Evolutionary conservation across 805 yeast genomes (phyloP), one percentile per base, ranked within the genome.

Genomic region (Spencermartinsiella europaea): DNA sequence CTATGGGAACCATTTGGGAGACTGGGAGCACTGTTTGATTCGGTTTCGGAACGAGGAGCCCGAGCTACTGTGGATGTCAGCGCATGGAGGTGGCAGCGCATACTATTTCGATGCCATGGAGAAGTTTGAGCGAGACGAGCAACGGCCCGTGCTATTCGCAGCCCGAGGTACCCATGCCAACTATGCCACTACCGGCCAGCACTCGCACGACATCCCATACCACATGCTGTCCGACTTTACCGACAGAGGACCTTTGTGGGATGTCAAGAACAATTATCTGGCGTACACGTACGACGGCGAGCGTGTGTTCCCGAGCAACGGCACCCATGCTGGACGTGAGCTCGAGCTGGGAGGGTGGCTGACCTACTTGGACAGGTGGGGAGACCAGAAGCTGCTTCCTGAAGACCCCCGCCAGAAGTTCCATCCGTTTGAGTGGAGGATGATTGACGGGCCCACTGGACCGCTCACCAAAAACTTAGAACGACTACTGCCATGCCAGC

Each of bases 101-200:
- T 91, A 83, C 62, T 73, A 74, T 51, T 90, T 81, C 62, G 72
- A 76, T n/a, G 83, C 87, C 20, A 65, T 90, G 45, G 95, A 88
- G 61, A 82, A 80, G 57, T 70, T 75, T 50, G 74, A 70, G 42
- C 56, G 62, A 10, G 67, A 71, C 43, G 56, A 61, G 7, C 57
- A 57, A 27, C 72, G 85, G 54, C 97, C 98, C 0, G 74, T 89
- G 17, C 76, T 93, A 0, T 93, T 85, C 64, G 79, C 93, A 17
- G 96, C 97, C 0, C 73, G 96, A 52, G 99, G 99, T 0, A 91
- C 99, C 0, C 99, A 91, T 67, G 98, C 98, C 16, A 91, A 93
- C 65, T 91, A 91, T 62, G 95, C 93, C 0, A 78, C 93, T n/a
- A 90, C 85, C 0, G 99, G 99, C 0, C 95, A 90, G 60, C 96